Evolutionary conservation across 2,329 filamentous ascomycete species (phyloP).

Genomic region (Botrytis tulipae): DNA sequence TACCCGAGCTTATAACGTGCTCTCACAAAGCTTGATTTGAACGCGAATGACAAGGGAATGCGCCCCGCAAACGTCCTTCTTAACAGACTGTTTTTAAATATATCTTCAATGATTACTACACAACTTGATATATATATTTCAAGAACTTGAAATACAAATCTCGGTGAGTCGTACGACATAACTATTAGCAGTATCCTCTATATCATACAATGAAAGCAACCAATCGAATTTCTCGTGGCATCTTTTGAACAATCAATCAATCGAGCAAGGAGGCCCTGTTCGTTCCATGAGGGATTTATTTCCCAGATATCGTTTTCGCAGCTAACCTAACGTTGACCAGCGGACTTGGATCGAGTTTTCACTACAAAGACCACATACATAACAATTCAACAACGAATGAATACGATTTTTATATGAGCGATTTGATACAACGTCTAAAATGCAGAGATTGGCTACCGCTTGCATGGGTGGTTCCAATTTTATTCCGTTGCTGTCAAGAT

Average conservation of each 20-base stretch:
- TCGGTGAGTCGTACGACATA: background rate
- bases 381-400: background rate
- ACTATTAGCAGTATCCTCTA: too few species aligned
- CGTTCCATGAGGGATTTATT: conserved; percentile 14
- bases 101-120: background rate
- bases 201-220: background rate
- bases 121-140: background rate
- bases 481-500: background rate
- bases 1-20: background rate
- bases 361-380: background rate
- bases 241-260: background rate
- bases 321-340: background rate
- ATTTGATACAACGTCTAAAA: conserved; percentile 6
- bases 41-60: background rate
- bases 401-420: conserved; percentile 13
- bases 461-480: background rate
- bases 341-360: background rate
- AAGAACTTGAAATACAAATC: background rate
- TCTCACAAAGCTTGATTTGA: conserved; percentile 4
- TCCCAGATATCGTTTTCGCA: conserved; percentile 1
- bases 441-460: background rate
- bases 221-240: background rate
- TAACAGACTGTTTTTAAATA: background rate
- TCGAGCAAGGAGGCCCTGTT: background rate
- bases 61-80: background rate